These are phyloP conservation scores for Aspergillus sp. DNA, from an alignment of 2,329 filamentous ascomycete species.

Conservation along the genomic window DNA sequence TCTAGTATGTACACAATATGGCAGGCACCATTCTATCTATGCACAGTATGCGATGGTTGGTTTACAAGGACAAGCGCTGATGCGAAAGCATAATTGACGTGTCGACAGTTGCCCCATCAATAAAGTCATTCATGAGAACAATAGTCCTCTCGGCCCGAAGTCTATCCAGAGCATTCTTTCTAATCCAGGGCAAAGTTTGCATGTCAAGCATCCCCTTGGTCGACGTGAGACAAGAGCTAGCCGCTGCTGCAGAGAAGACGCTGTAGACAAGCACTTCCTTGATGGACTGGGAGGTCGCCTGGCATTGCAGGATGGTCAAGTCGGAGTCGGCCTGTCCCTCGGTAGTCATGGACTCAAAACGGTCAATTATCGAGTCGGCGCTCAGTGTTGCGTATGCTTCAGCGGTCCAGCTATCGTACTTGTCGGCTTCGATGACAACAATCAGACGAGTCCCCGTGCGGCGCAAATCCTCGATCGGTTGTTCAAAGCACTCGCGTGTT, in stretches of 20 bases:
- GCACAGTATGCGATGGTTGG: no score
- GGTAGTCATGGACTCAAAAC: constrained; percentile 5
- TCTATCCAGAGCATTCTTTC: not conserved
- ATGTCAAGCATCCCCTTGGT: constrained; percentile 5
- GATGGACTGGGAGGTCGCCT: constrained; percentile 8
- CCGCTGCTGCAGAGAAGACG: not conserved
- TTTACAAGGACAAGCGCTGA: constrained; percentile 1
- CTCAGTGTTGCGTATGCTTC: constrained; percentile 3
- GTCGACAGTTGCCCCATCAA: constrained; percentile 1
- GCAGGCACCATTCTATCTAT: no score
- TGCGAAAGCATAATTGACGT: constrained; percentile 4
- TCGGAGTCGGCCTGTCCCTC: constrained; percentile 1
- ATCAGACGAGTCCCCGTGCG: not conserved
- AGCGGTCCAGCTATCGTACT: constrained; percentile 9
- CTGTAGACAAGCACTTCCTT: constrained; percentile 6
- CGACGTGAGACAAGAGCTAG: not conserved
- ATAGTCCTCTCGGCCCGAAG: constrained; percentile 3
- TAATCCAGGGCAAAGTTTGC: constrained; percentile 6
- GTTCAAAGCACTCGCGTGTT: not conserved
- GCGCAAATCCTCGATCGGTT: constrained; percentile 3
- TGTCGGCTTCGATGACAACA: constrained; percentile 4
- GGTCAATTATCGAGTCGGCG: not conserved
- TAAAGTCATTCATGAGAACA: constrained; percentile 8
- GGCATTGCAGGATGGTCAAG: constrained; percentile 6
- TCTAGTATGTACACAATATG: no score